phyloP scores from a whole-genome alignment of 2,329 filamentous ascomycete genomes.

The Conoideocrella luteorostrata region DNA sequence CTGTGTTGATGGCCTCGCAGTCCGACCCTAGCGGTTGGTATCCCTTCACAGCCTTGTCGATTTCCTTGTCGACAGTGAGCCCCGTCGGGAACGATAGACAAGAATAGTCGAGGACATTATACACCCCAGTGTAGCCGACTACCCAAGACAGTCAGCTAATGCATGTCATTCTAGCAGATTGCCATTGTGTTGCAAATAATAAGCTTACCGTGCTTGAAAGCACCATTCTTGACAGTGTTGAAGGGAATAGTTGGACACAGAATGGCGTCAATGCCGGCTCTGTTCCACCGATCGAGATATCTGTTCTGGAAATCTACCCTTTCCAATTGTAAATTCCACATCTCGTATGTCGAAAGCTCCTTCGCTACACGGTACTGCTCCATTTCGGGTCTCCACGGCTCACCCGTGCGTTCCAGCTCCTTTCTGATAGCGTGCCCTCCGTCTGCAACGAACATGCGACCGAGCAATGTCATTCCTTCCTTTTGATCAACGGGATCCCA shows the following conservation, averaged over 20 bases:
- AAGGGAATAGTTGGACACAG: conserved; percentile 50
- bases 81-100: conserved; percentile 41
- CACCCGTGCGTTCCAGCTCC: conserved; percentile 34
- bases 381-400: conserved; percentile 36
- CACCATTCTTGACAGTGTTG: conserved; percentile 34
- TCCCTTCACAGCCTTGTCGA: conserved; percentile 25
- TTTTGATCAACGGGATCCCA: conserved; percentile 39
- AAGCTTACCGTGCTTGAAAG: conserved; percentile 35
- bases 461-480: conserved; percentile 30
- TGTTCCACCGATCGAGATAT: conserved; percentile 40
- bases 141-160: background rate
- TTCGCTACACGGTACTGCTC: conserved; percentile 21
- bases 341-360: conserved; percentile 35
- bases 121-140: conserved; percentile 46
- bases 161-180: no score
- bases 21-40: conserved; percentile 29
- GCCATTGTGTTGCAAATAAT: no score
- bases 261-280: conserved; percentile 52
- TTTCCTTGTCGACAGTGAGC: conserved; percentile 29
- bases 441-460: conserved; percentile 42
- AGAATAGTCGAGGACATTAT: conserved; percentile 42
- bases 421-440: conserved; percentile 34
- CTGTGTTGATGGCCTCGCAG: conserved; percentile 31
- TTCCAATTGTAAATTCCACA: conserved; percentile 43
- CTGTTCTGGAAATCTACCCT: conserved; percentile 38